Base-by-base conservation (phyloP, 805 yeast genomes). In the Teunomyces kruisii region DNA sequence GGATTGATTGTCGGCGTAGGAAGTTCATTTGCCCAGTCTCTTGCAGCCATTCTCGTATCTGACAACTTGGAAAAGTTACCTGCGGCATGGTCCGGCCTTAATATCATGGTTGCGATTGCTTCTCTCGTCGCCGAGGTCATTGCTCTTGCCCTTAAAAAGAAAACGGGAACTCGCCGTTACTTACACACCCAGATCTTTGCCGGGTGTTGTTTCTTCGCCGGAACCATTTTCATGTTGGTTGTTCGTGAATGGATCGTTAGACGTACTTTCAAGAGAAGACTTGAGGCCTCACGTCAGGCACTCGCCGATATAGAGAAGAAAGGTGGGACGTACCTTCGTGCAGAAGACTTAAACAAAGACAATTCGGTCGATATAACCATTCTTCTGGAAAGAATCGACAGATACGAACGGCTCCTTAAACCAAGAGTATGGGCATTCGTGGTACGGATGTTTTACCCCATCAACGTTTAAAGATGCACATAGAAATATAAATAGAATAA, bases 171-270 rank as follows among this genome's bases (percentile, higher is more conserved):
- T 4, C 49, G 52, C n/a, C 86, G 88, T 2, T 84, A 76, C 52
- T 61, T 78, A 29, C 74, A 83, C 51, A 72, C 85, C 1, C 88
- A 83, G 54, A 68, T 82, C 1, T 82, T 81, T 57, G 75, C 81
- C 4, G 88, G 86, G 2, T 54, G 71, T 14, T 59, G 76, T 38
- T 76, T 74, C 50, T 55, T 75, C n/a, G 61, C 61, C 9, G 76
- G 76, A 0, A 55, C 75, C 9, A 5, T 79, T 2, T 45, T 79
- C 22, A 61, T 76, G 44, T 46, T 79, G 1, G 63, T 78, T 0
- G 64, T 80, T 15, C 68, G 90, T 50, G 84, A 80, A 50, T 69
- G 72, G 67, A 66, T 76, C 44, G 77, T 83, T 2, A 53, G 70
- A 37, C 59, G 75, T 12, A 22, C 35, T 9, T 31, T 43, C 13